phyloP scores from a whole-genome alignment of 2,329 filamentous ascomycete species.

The Fusarium proliferatum region DNA sequence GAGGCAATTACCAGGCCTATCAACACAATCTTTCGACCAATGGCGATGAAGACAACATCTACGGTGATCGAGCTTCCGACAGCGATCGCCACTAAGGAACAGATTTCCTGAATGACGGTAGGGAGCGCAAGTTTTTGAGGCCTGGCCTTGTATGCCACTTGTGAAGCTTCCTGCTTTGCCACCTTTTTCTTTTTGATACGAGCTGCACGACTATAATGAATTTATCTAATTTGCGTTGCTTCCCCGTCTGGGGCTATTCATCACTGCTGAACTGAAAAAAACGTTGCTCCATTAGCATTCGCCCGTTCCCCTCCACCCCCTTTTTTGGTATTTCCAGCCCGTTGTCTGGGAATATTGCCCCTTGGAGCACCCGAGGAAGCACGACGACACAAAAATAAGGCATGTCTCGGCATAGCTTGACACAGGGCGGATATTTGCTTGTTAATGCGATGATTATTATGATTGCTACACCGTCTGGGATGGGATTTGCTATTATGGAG shows the following conservation, averaged over 20 bases:
- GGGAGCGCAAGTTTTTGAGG: not conserved
- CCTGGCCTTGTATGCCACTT: not conserved
- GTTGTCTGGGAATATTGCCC: conserved; percentile 5
- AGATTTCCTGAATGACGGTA: not conserved
- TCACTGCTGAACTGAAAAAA: not conserved
- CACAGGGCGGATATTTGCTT: conserved; percentile 6
- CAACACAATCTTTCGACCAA: not conserved
- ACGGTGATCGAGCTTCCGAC: not conserved
- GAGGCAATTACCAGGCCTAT: not conserved
- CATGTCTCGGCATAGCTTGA: not conserved
- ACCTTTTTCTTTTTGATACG: not conserved
- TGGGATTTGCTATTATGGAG: conserved; percentile 11
- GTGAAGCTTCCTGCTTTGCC: conserved; percentile 1
- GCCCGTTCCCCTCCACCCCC: not conserved
- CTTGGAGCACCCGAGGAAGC: conserved; percentile 5
- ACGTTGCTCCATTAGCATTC: not conserved
- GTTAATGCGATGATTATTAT: conserved; percentile 1
- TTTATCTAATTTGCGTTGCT: not conserved
- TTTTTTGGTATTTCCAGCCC: not conserved
- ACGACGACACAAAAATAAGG: conserved; percentile 1
- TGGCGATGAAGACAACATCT: not conserved
- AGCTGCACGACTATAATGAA: not conserved
- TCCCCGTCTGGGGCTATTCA: not conserved
- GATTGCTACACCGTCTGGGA: conserved; percentile 7
- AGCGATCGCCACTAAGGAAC: not conserved